Base-by-base conservation (phyloP, 2,329 filamentous ascomycete genomes). In the Ceratocystis albifundus region DNA sequence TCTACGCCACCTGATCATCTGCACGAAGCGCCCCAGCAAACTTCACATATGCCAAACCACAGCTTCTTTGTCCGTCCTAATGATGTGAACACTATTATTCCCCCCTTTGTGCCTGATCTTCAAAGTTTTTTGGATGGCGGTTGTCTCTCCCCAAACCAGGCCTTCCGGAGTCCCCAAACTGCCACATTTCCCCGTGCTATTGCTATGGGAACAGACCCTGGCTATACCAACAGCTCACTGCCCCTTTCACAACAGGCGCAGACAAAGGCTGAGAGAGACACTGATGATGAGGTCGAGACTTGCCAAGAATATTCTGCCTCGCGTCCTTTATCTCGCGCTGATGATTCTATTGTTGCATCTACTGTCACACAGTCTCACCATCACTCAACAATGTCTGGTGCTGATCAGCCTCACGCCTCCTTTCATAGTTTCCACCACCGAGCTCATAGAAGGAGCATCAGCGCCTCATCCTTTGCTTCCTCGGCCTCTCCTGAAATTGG, bases 331-430 rank as follows among this genome's bases (percentile, higher is more conserved):
- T 65, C 62, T 4, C 62, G 65, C 41, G 62, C 53, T 10, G 66
- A 41, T n/a, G 41, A 61, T 28, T 67, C 65, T 4, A n/a, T 67
- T 12, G 61, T 53, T 48, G 66, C 66, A 20, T 62, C 66, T 20
- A 68, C 66, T 12, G 28, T 68, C 17, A 63, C 62, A 4, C 66
- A 68, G 59, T 48, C 45, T 36, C 62, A 61, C 20, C 30, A 48
- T 3, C 55, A 65, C 15, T 61, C 57, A 15, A 53, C 62, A 8
- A 62, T 66, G 45, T 44, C 55, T 12, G 65, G 64, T 45, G 41
- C 82, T 1, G 78, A 81, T 62, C 76, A 80, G 30, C 82, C 83
- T 10, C 82, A 81, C 71, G 81, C 81, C 8, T 89, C 86, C 0
- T 83, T 83, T 63, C 80, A 83, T 20, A 87, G 84, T 70, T 79